A percentile compares a stretch with the other conserved stretches of the same genome.
Evolutionary conservation across 1,139 yeast genomes (phyloP).

Genomic region (Candida sanyaensis): DNA sequence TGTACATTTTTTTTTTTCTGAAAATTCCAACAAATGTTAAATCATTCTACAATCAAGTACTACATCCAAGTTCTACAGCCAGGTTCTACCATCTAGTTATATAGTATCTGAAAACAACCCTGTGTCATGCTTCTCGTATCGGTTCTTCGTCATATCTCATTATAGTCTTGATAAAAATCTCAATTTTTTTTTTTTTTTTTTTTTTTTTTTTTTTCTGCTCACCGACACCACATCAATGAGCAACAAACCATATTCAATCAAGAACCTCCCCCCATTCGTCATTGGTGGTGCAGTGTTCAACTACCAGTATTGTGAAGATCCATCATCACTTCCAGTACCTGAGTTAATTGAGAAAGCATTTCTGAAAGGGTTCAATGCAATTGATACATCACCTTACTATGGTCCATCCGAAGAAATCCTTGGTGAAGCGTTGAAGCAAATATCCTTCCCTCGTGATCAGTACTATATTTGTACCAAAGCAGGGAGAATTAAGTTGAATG

Average conservation of each 20-base stretch:
- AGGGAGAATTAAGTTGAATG: slow-evolving; percentile 68
- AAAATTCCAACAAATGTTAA: no score
- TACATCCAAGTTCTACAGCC: no score
- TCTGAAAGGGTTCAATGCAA: slow-evolving; percentile 66
- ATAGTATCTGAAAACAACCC: no score
- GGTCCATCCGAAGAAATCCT: slow-evolving; percentile 82
- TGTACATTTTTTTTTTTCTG: no score
- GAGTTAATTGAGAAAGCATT: slow-evolving; percentile 64
- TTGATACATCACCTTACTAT: slow-evolving; percentile 92
- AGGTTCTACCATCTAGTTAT: no score
- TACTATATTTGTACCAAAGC: slow-evolving; percentile 85
- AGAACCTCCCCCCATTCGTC: slow-evolving; percentile 56
- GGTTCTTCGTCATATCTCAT: no score
- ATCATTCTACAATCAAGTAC: no score
- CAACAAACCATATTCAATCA: slow-evolving; percentile 23
- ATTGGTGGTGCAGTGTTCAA: slow-evolving; percentile 90
- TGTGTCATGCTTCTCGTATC: no score
- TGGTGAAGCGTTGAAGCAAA: slow-evolving; percentile 60
- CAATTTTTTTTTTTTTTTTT: no score
- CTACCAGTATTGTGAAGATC: slow-evolving; percentile 71
- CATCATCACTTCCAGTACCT: slow-evolving; percentile 56
- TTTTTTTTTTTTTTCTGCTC: no score
- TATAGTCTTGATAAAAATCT: no score
- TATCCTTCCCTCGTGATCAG: slow-evolving; percentile 55
- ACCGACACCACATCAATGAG: no score